Percentiles rank a stretch among this genome's conserved stretches.
Conservation (phyloP, 2,329 filamentous ascomycete genomes). For the Zasmidium citrigriseum region DNA sequence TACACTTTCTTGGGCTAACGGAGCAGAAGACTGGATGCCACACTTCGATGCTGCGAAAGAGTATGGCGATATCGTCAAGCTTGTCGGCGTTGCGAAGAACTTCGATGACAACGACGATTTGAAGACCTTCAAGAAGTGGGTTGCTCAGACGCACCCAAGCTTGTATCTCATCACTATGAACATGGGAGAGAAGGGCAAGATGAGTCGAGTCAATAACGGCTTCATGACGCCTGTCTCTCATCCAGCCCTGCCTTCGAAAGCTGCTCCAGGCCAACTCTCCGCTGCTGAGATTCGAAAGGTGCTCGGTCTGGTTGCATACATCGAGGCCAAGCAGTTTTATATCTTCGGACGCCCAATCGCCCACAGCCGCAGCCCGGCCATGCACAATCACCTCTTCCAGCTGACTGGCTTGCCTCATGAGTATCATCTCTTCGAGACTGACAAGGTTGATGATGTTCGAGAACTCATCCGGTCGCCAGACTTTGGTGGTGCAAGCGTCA, state of each 20-base stretch:
- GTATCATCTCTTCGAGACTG: conserved; percentile 78
- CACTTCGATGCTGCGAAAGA: conserved; percentile 89
- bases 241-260: conserved; percentile 83
- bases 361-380: conserved; percentile 78
- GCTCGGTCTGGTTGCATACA: conserved; percentile 75
- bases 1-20: conserved; percentile 80
- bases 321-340: conserved; percentile 75
- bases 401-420: conserved; percentile 77
- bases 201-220: conserved; percentile 84
- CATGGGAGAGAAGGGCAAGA: conserved; percentile 85
- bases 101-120: conserved; percentile 87
- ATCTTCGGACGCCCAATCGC: conserved; percentile 85
- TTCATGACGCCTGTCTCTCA: conserved; percentile 97
- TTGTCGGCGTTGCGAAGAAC: conserved; percentile 76
- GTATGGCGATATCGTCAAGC: conserved; percentile 90
- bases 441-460: conserved; percentile 60
- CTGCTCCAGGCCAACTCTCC: conserved; percentile 90
- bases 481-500: conserved; percentile 93
- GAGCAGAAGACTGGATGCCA: conserved; percentile 70
- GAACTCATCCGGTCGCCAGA: conserved; percentile 67
- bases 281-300: conserved; percentile 83
- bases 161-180: conserved; percentile 93
- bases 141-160: conserved; percentile 66
- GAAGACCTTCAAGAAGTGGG: conserved; percentile 76
- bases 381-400: conserved; percentile 84